phyloP scores from a whole-genome alignment of 2,329 filamentous ascomycete genomes.

The Aureobasidium sp. region DNA sequence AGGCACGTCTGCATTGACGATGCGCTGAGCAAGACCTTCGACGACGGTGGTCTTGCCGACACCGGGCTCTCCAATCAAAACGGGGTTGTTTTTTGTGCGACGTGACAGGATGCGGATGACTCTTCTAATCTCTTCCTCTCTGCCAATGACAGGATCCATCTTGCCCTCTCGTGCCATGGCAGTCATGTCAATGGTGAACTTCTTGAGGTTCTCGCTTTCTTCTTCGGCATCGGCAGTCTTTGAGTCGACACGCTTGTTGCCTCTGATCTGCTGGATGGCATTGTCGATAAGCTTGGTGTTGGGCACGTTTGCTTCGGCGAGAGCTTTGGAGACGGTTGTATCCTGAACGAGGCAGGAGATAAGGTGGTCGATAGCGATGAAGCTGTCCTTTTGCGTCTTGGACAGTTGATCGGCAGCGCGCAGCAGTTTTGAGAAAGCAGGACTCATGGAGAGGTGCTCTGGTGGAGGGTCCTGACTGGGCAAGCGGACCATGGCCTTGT shows the following conservation, averaged over 20 bases:
- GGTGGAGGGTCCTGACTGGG: conserved; percentile 93
- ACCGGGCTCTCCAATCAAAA: conserved; percentile 94
- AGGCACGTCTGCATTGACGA: conserved; percentile 93
- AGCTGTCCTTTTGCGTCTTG: conserved; percentile 96
- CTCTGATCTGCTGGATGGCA: conserved; percentile 84
- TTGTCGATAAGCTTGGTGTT: conserved; percentile 84
- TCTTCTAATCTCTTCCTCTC: conserved; percentile 89
- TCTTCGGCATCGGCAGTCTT: conserved; percentile 90
- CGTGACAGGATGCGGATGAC: conserved; percentile 87
- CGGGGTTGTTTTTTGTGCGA: conserved; percentile 97
- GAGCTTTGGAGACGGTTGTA: conserved; percentile 56
- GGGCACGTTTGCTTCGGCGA: conserved; percentile 83
- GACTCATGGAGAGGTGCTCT: conserved; percentile 75
- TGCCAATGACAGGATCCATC: conserved; percentile 92
- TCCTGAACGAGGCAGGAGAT: conserved; percentile 83
- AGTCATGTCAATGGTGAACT: conserved; percentile 99
- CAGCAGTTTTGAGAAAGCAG: conserved; percentile 72
- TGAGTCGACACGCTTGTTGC: conserved; percentile 87
- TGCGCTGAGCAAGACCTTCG: conserved; percentile 88
- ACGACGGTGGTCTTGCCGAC: conserved; percentile 98
- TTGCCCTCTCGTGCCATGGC: conserved; percentile 93
- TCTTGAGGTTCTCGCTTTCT: conserved; percentile 91
- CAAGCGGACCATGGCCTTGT: conserved; percentile 82
- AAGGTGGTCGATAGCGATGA: conserved; percentile 88
- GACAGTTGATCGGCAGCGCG: conserved; percentile 80